Evolutionary conservation across 140 eudicot species (phyloP).

Genomic region (Oenanthe javanica): DNA sequence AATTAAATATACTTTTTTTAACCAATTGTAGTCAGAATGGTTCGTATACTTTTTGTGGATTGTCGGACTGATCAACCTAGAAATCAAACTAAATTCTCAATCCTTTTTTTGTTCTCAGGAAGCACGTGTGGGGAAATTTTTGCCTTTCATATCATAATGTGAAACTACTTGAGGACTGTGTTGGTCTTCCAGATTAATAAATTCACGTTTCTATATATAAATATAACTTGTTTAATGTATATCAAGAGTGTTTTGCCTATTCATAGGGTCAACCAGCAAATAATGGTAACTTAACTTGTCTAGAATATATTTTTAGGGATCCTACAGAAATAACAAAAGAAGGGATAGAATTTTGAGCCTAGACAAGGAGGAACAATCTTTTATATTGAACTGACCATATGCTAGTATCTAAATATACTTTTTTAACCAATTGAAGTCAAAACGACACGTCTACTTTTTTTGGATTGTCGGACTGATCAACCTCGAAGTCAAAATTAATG

Average conservation of each 20-base stretch:
- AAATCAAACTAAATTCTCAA: background rate
- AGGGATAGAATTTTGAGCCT: background rate
- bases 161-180: constrained; percentile 69
- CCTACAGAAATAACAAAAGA: background rate
- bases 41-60: background rate
- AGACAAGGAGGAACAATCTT: background rate
- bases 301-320: background rate
- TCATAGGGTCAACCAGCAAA: background rate
- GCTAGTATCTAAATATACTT: background rate
- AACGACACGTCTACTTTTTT: background rate
- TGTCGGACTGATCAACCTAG: background rate
- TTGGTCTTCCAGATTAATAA: background rate
- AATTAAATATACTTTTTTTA: background rate
- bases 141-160: constrained; percentile 66
- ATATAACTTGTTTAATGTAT: background rate
- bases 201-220: too few species aligned
- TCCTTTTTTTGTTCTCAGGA: constrained; percentile 46
- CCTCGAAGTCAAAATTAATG: background rate
- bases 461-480: background rate
- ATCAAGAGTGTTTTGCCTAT: too few species aligned
- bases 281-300: background rate
- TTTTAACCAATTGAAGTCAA: background rate
- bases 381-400: background rate
- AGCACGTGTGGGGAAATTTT: constrained; percentile 85
- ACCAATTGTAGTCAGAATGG: background rate